phyloP scores from a whole-genome alignment of 768 basidiomycete species.

The Cystofilobasidium bisporidii region DNA sequence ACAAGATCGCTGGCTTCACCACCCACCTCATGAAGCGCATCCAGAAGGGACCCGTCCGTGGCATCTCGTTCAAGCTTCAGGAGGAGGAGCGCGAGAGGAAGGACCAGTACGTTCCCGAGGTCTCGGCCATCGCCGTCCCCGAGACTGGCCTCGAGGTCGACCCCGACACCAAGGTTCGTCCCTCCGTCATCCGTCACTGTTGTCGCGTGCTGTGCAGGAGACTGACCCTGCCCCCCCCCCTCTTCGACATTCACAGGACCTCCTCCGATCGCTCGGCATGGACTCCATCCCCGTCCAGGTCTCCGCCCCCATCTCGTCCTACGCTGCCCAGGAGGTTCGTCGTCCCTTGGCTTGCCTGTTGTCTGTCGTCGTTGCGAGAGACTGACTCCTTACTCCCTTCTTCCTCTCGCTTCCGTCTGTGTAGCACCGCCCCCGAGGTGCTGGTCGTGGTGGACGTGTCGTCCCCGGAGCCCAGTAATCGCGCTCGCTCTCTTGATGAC shows the following conservation, averaged over 20 bases:
- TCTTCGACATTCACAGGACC: constrained; percentile 48
- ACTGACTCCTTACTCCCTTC: neutral
- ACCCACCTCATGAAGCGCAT: constrained; percentile 99
- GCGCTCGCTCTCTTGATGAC: constrained; percentile 9
- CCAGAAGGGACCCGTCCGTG: constrained; percentile 92
- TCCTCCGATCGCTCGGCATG: constrained; percentile 86
- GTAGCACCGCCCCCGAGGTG: constrained; percentile 27
- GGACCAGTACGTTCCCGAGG: constrained; percentile 93
- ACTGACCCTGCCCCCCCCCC: neutral
- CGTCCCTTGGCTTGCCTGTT: neutral
- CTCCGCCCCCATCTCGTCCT: constrained; percentile 27
- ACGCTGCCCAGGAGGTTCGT: constrained; percentile 27
- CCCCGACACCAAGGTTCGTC: constrained; percentile 77
- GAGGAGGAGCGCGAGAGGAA: constrained; percentile 99
- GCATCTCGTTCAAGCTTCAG: constrained; percentile 99
- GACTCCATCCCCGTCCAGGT: constrained; percentile 75
- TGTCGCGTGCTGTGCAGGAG: neutral
- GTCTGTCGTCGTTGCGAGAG: neutral
- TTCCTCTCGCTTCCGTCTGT: neutral
- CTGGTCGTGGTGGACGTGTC: constrained; percentile 28
- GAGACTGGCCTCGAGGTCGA: constrained; percentile 61
- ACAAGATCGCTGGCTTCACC: constrained; percentile 99
- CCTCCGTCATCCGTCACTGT: neutral
- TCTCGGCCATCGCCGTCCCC: constrained; percentile 71
- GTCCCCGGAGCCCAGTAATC: constrained; percentile 27